A percentile compares a stretch with the other conserved stretches of the same genome.
Evolutionary conservation across 257 asterid species (phyloP).

Genomic region (Solanum dulcamara): DNA sequence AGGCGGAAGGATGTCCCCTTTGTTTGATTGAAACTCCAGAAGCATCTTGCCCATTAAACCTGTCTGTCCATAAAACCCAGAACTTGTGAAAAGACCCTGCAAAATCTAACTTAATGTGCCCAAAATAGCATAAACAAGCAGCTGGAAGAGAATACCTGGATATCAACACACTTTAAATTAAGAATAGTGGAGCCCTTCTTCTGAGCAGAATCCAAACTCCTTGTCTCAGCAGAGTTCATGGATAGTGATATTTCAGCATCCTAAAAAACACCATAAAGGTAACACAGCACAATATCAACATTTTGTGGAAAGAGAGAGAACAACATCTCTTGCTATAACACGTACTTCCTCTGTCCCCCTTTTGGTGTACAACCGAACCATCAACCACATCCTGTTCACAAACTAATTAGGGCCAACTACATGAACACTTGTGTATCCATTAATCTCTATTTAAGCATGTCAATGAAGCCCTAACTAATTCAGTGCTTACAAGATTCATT

Average conservation of each 20-base stretch:
- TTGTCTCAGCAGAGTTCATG: conserved; percentile 57
- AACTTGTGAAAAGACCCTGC: not conserved
- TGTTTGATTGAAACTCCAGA: conserved; percentile 82
- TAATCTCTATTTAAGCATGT: not conserved
- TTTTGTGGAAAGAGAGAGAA: not conserved
- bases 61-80: conserved; percentile 38
- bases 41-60: conserved; percentile 90
- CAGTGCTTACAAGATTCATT: not conserved
- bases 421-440: not conserved
- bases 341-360: not conserved
- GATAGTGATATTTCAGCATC: conserved; percentile 91
- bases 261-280: conserved; percentile 19
- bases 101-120: not conserved
- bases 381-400: not conserved
- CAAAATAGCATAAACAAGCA: not conserved
- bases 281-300: not conserved
- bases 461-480: not conserved
- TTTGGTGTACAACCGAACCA: not conserved
- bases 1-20: conserved; percentile 91
- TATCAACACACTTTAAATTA: conserved; percentile 90
- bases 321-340: not conserved
- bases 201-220: conserved; percentile 84
- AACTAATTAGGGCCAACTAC: not conserved
- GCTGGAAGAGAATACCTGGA: conserved; percentile 43
- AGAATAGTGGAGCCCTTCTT: conserved; percentile 84